phyloP scores from a whole-genome alignment of 805 yeast genomes.

The Tetrapisispora iriomotensis region DNA sequence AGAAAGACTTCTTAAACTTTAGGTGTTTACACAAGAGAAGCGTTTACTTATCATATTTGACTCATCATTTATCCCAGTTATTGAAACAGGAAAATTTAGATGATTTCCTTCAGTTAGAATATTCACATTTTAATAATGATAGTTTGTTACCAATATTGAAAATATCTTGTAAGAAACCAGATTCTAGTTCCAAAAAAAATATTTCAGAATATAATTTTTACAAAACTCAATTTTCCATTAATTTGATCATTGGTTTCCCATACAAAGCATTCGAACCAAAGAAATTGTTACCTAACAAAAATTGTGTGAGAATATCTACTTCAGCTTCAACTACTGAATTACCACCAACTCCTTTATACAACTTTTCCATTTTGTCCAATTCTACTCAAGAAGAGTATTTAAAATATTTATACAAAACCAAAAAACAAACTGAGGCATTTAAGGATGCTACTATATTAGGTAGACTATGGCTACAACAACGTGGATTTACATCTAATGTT shows the following conservation, averaged over 20 bases:
- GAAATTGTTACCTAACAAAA: constrained; percentile 70
- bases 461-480: constrained; percentile 80
- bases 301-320: constrained; percentile 65
- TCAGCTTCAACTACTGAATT: constrained; percentile 41
- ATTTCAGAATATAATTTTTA: constrained; percentile 45
- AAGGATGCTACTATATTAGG: constrained; percentile 83
- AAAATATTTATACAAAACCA: constrained; percentile 64
- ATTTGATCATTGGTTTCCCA: constrained; percentile 66
- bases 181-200: constrained; percentile 1
- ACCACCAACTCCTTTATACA: constrained; percentile 66
- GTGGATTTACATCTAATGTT: constrained; percentile 62
- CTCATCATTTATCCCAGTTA: constrained; percentile 48
- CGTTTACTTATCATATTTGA: constrained; percentile 72
- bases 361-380: constrained; percentile 66
- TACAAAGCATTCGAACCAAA: constrained; percentile 59
- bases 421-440: constrained; percentile 70
- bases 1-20: constrained; percentile 84
- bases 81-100: constrained; percentile 45
- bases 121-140: constrained; percentile 68
- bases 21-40: constrained; percentile 85
- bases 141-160: constrained; percentile 63
- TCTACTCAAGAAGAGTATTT: constrained; percentile 59
- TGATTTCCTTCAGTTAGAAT: constrained; percentile 41
- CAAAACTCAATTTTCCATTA: constrained; percentile 61
- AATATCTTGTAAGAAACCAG: constrained; percentile 37